These are phyloP conservation scores for Gentiana macrophylla DNA, from an alignment of 257 asterid genomes.

Conservation along the genomic window DNA sequence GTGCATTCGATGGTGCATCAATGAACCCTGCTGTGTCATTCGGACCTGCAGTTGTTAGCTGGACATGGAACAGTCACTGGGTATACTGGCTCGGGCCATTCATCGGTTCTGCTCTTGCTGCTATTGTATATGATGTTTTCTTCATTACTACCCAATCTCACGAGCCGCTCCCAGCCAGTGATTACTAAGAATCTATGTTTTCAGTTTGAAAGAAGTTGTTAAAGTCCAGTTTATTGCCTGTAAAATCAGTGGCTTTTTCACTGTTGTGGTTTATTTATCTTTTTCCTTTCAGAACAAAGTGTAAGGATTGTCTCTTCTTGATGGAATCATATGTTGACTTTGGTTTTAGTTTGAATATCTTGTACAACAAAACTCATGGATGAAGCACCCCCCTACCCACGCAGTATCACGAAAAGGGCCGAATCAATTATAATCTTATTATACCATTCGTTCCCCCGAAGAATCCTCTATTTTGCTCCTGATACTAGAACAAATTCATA, in stretches of 20 bases:
- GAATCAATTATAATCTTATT: no score
- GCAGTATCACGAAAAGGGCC: no score
- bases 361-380: no score
- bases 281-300: background rate
- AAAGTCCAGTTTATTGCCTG: background rate
- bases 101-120: constrained; percentile 57
- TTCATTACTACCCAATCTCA: constrained; percentile 47
- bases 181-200: constrained; percentile 19
- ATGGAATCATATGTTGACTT: constrained; percentile 16
- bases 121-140: constrained; percentile 43
- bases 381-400: no score
- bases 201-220: background rate
- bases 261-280: background rate
- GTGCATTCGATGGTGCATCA: constrained; percentile 75
- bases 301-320: constrained; percentile 5
- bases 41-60: constrained; percentile 80
- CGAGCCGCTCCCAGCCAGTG: constrained; percentile 46
- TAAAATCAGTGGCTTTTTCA: background rate
- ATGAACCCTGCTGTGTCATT: constrained; percentile 91
- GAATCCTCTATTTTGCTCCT: no score
- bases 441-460: no score
- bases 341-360: no score
- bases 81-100: constrained; percentile 84
- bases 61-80: constrained; percentile 83
- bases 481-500: no score